Evolutionary conservation across 345 rosid genomes (phyloP), one percentile per base, ranked within the genome.

Genomic region (Mallotus nudiflorus): DNA sequence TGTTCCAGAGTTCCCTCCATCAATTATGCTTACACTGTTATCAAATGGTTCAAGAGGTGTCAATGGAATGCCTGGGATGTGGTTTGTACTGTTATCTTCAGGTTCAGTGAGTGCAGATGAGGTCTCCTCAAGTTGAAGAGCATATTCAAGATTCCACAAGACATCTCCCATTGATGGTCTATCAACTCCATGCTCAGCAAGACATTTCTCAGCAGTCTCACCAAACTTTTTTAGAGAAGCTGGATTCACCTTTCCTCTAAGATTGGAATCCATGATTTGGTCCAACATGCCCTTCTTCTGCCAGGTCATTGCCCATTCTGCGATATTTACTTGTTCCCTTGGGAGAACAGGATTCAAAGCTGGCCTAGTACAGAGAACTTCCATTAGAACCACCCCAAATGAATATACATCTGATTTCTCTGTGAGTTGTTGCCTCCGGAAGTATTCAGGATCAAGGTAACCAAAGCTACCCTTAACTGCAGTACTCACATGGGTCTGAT

Each of bases 381-480:
- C 99, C 96, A 96, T 89, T 33, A 96, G 82, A 71, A 96, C 99
- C 49, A 96, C 99, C 40, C 99, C 99, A 45, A 92, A 96, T 27
- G 99, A 96, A 62, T 96, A 96, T 0, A 96, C 99, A 33, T 96
- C 99, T 0, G 98, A 92, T 79, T 96, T 96, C 82, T 96, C 97
- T 0, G 99, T 96, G 20, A 96, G 83, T 75, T 92, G 97, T 73
- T 96, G 99, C 83, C 98, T 89, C 67, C 99, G 86, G 78, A 96
- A 96, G 85, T 96, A 96, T 55, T 96, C 99, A 2, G 99, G 98
- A 70, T 96, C 99, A 1, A 96, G 92, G 77, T 96, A 96, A 46
- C 99, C 98, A 31, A 96, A 96, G 77, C 99, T 96, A 67, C 99
- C 99, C 83, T 96, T 96, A n/a, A 96, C 99, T 3, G 98, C 99